Evolutionary conservation across 495 filamentous ascomycete species (phyloP).

Genomic region (Platismatia glauca): DNA sequence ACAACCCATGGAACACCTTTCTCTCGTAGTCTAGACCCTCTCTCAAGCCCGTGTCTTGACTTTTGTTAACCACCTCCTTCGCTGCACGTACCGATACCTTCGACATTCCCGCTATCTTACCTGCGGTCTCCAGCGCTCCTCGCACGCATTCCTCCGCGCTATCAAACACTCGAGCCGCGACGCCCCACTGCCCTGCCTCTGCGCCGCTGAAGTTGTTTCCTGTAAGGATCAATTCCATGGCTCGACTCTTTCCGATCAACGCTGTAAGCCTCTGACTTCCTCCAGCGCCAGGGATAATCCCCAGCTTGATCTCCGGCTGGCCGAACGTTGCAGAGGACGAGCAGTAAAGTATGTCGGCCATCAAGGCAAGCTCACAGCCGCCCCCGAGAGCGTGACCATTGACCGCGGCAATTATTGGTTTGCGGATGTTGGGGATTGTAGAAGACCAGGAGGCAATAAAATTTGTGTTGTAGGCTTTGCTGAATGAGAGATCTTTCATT

Average conservation of each 20-base stretch:
- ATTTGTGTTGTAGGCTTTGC: conserved; percentile 68
- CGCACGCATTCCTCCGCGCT: conserved; percentile 73
- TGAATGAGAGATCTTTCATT: conserved; percentile 86
- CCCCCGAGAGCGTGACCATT: conserved; percentile 91
- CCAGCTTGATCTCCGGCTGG: conserved; percentile 93
- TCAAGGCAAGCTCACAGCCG: conserved; percentile 95
- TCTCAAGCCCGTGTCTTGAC: conserved; percentile 72
- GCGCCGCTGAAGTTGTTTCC: conserved; percentile 70
- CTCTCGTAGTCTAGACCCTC: conserved; percentile 95
- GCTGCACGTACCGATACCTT: conserved; percentile 76
- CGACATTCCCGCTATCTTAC: conserved; percentile 76
- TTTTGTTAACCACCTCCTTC: conserved; percentile 98
- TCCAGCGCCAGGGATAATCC: conserved; percentile 84
- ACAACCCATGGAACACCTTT: conserved; percentile 81
- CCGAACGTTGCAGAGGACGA: conserved; percentile 75
- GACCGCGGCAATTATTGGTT: conserved; percentile 87
- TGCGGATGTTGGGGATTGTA: conserved; percentile 71
- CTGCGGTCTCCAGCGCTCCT: conserved; percentile 68
- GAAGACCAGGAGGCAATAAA: conserved; percentile 93
- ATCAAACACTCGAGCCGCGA: conserved; percentile 76
- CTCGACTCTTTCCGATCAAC: conserved; percentile 78
- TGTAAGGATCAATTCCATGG: conserved; percentile 92
- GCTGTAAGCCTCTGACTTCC: conserved; percentile 82
- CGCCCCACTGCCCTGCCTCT: conserved; percentile 82
- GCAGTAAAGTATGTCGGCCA: conserved; percentile 93